A percentile compares a stretch with the other conserved stretches of the same genome.
Conservation (phyloP, 495 filamentous ascomycete genomes). For the Penicillium diatomitis region DNA sequence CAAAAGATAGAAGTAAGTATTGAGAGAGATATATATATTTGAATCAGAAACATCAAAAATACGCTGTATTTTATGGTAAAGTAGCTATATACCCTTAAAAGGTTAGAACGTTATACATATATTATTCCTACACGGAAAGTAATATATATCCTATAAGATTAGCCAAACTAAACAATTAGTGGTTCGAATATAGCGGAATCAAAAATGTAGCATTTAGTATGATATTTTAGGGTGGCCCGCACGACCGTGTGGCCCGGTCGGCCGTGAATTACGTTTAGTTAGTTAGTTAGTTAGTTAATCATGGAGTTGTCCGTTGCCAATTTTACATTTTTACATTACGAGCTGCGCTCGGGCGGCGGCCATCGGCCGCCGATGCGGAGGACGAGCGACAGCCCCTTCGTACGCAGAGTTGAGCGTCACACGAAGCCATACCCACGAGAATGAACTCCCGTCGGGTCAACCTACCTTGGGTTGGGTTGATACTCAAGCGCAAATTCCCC, state of each 20-base stretch:
- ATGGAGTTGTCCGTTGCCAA: no score
- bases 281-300: not conserved
- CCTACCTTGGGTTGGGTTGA: no score
- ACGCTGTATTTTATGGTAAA: constrained; percentile 1
- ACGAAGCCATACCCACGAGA: no score
- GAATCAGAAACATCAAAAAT: not conserved
- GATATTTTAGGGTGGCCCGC: not conserved
- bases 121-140: not conserved
- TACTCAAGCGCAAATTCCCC: no score
- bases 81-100: not conserved
- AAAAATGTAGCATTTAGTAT: not conserved
- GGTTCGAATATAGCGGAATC: not conserved
- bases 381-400: no score
- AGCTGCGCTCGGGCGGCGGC: no score
- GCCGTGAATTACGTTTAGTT: not conserved
- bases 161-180: not conserved
- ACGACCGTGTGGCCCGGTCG: not conserved
- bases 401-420: no score
- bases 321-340: no score
- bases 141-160: not conserved
- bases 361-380: no score
- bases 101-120: not conserved
- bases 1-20: not conserved
- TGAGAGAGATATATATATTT: constrained; percentile 1
- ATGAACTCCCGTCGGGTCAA: no score